Evolutionary conservation across 2,329 filamentous ascomycete species (phyloP).

Genomic region (Thyridium curvatum): DNA sequence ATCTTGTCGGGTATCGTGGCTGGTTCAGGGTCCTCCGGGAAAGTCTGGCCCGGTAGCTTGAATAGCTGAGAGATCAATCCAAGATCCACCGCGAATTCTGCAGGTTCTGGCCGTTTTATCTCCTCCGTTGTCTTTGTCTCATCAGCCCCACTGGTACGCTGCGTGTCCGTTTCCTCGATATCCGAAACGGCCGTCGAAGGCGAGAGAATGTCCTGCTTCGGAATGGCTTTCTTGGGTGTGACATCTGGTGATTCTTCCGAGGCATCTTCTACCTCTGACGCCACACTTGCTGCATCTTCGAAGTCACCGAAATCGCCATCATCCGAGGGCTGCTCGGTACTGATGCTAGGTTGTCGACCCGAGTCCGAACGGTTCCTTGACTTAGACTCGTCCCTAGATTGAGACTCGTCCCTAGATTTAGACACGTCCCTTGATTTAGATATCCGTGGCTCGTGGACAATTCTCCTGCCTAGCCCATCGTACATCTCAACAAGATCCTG

Average conservation of each 20-base stretch:
- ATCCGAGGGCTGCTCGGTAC: constrained; percentile 7
- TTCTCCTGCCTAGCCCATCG: constrained; percentile 25
- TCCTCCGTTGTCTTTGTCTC: neutral
- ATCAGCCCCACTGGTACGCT: no score
- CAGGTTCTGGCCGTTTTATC: neutral
- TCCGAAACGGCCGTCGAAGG: no score
- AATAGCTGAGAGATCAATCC: constrained; percentile 19
- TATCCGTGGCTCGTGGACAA: no score
- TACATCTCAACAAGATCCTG: constrained; percentile 44
- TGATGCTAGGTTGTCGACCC: constrained; percentile 5
- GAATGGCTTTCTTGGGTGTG: neutral
- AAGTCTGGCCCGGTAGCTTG: constrained; percentile 24
- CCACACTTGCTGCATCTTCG: constrained; percentile 17
- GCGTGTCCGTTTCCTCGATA: no score
- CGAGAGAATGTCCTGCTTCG: no score
- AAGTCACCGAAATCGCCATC: constrained; percentile 21
- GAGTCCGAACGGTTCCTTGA: constrained; percentile 4
- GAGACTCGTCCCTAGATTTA: constrained; percentile 4
- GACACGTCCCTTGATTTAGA: constrained; percentile 4
- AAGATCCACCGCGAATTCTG: constrained; percentile 10
- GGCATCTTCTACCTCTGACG: constrained; percentile 2
- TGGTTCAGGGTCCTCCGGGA: constrained; percentile 3
- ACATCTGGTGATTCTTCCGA: constrained; percentile 1
- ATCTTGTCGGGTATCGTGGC: constrained; percentile 36
- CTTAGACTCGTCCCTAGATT: constrained; percentile 5